phyloP scores from a whole-genome alignment of 108 stramenopile genomes.

The Fragilaria crotonensis region DNA sequence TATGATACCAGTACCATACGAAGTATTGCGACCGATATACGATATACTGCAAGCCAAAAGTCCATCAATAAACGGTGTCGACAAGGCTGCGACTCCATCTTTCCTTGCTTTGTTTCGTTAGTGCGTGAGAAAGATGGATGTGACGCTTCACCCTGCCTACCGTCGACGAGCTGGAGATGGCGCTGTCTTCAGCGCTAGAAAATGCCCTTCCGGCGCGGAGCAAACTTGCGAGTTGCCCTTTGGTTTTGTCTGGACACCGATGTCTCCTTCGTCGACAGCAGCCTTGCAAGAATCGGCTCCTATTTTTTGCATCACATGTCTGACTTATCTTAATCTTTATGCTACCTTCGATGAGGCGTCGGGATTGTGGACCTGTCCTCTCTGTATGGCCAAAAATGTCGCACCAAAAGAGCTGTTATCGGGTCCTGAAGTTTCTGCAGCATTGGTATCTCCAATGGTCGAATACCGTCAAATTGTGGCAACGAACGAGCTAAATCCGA shows the following conservation, averaged over 20 bases:
- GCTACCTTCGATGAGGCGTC: slow-evolving; percentile 11
- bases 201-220: slow-evolving; percentile 30
- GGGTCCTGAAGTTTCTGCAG: slow-evolving; percentile 1
- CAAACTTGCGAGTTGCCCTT: slow-evolving; percentile 45
- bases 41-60: too few species aligned
- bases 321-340: slow-evolving; percentile 45
- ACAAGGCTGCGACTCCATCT: too few species aligned
- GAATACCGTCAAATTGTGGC: slow-evolving; percentile 35
- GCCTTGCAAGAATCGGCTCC: slow-evolving; percentile 8
- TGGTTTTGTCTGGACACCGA: slow-evolving; percentile 48
- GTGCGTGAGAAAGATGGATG: too few species aligned
- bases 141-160: neutral
- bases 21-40: too few species aligned
- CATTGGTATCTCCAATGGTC: slow-evolving; percentile 16
- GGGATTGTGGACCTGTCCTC: slow-evolving; percentile 35
- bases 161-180: slow-evolving; percentile 26
- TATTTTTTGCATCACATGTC: slow-evolving; percentile 39
- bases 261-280: slow-evolving; percentile 10
- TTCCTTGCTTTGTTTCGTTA: too few species aligned
- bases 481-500: slow-evolving; percentile 4
- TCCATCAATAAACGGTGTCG: too few species aligned
- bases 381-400: slow-evolving; percentile 37
- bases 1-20: too few species aligned
- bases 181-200: slow-evolving; percentile 28
- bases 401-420: slow-evolving; percentile 7